Evolutionary conservation across 208 protist species (phyloP), one percentile per base, ranked within the genome.

Genomic region (Kentomonas sorsogonicus): DNA sequence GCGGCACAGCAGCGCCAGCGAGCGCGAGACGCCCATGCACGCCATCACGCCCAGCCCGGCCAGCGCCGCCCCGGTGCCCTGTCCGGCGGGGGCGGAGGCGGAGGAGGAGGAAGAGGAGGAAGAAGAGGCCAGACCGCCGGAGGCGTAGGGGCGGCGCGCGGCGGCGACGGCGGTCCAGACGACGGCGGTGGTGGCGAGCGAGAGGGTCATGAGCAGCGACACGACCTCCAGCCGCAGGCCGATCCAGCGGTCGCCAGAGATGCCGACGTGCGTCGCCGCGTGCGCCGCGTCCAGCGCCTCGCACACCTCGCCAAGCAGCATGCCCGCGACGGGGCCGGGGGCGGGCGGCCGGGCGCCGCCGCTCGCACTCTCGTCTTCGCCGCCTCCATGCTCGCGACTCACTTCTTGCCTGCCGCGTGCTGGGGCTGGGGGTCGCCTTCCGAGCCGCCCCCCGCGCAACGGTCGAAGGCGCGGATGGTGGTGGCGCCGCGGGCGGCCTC

Each of bases 191-290:
- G 87, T 20, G 0, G 79, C 76, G 18, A 82, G 61, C 27, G 73
- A 69, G 13, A 67, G 72, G 29, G 80, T 83, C 59, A 92, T 72
- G 55, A 85, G 56, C 20, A 87, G 53, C 4, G 85, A 80, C 3
- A 92, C 64, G 22, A 83, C 48, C 60, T 92, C 80, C 23, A 92
- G 68, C 4, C 81, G 63, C 54, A 92, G 59, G n/a, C 62, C 77
- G 20, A 87, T 69, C 81, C 85, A 92, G 55, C 81, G 80, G 41
- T 92, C 78, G 0, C 75, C 66, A 27, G 73, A 72, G 48, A 83
- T 67, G 33, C 66, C 65, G 51, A 77, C 72, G 63, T 77, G 60
- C 16, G 52, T 64, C n/a, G 69, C 81, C 52, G 63, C 59, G 73
- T 84, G 64, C 23, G 79, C 55, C 36, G 61, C 71, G 61, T 92